phyloP scores from a whole-genome alignment of 306 rosid species.

The Glycine latifolia region DNA sequence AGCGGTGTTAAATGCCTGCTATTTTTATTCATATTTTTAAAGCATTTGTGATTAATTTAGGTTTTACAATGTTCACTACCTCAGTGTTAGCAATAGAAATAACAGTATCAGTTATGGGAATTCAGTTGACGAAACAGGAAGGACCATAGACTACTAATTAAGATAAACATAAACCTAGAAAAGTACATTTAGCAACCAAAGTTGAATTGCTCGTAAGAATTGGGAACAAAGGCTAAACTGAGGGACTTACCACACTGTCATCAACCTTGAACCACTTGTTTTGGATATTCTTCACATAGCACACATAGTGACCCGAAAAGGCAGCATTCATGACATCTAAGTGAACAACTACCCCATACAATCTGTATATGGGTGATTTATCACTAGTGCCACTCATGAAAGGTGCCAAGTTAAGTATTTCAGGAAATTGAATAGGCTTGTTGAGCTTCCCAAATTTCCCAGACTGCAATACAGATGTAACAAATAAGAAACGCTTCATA shows the following conservation, averaged over 20 bases:
- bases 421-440: constrained; percentile 86
- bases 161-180: not conserved
- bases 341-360: constrained; percentile 94
- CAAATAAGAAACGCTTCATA: constrained; percentile 19
- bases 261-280: constrained; percentile 98
- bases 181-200: constrained; percentile 16
- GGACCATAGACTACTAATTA: constrained; percentile 24
- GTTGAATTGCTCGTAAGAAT: constrained; percentile 17
- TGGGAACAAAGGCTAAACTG: constrained; percentile 30
- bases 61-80: not conserved
- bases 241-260: constrained; percentile 79
- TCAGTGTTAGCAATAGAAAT: not conserved
- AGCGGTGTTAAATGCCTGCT: too few relatives aligned
- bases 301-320: constrained; percentile 96
- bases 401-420: constrained; percentile 86
- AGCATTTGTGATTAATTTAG: not conserved
- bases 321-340: constrained; percentile 92
- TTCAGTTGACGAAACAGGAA: constrained; percentile 23
- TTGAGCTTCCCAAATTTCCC: constrained; percentile 98
- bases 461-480: constrained; percentile 61
- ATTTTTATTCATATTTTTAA: not conserved
- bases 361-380: constrained; percentile 80
- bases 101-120: not conserved
- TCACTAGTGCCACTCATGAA: constrained; percentile 93
- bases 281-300: constrained; percentile 85